These are phyloP conservation scores for Cercospora beticola DNA, from an alignment of 2,329 filamentous ascomycete species.

Conservation along the genomic window DNA sequence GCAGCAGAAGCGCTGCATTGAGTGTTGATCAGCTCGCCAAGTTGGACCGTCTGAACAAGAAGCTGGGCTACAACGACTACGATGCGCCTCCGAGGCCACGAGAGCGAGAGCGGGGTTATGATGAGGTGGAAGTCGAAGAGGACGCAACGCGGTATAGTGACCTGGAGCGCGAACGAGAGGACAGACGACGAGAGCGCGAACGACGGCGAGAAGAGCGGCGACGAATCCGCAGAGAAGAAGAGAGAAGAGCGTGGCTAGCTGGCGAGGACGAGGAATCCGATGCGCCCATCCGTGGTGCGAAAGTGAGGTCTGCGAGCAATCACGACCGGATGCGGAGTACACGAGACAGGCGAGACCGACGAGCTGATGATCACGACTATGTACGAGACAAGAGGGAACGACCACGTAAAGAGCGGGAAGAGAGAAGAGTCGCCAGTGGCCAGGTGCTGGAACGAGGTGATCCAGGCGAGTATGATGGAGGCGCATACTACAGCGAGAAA, in stretches of 20 bases:
- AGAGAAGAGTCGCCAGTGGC: slow-evolving; percentile 48
- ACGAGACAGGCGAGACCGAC: slow-evolving; percentile 5
- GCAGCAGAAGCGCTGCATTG: slow-evolving; percentile 39
- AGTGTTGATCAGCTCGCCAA: slow-evolving; percentile 63
- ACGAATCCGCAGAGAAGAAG: slow-evolving; percentile 46
- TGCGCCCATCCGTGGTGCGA: slow-evolving; percentile 27
- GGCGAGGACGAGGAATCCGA: slow-evolving; percentile 33
- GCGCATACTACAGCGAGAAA: slow-evolving; percentile 39
- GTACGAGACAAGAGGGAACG: slow-evolving; percentile 30
- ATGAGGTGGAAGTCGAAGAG: slow-evolving; percentile 36
- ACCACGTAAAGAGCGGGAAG: slow-evolving; percentile 34
- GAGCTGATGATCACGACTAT: slow-evolving; percentile 20
- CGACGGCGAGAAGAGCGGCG: slow-evolving; percentile 32
- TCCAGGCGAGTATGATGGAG: slow-evolving; percentile 35
- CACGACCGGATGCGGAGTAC: slow-evolving; percentile 1
- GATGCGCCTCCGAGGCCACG: slow-evolving; percentile 50
- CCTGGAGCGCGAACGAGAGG: slow-evolving; percentile 40
- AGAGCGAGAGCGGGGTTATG: slow-evolving; percentile 32
- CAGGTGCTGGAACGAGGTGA: slow-evolving; percentile 44
- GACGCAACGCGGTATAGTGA: slow-evolving; percentile 21
- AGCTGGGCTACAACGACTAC: slow-evolving; percentile 48
- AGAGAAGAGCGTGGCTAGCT: slow-evolving; percentile 35
- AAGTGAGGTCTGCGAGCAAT: slow-evolving; percentile 1
- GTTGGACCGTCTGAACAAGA: slow-evolving; percentile 63
- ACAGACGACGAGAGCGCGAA: slow-evolving; percentile 35